Evolutionary conservation across 2,329 filamentous ascomycete genomes (phyloP).

Genomic region (Botrytis galanthina): DNA sequence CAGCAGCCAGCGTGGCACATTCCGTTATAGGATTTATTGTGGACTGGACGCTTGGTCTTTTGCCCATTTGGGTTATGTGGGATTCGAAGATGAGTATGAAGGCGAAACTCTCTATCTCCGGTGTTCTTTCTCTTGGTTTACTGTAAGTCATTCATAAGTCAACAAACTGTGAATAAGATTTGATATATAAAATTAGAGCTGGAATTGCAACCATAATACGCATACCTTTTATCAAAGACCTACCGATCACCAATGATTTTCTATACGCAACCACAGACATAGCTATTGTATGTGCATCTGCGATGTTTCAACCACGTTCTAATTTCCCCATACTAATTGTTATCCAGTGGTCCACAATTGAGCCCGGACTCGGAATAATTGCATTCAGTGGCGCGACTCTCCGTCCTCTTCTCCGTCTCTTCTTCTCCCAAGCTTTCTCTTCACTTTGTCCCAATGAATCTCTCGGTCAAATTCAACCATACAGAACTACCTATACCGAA

Average conservation of each 20-base stretch:
- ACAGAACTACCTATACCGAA: neutral
- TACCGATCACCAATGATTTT: slow-evolving; percentile 29
- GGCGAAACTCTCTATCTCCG: slow-evolving; percentile 52
- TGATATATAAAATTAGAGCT: slow-evolving; percentile 24
- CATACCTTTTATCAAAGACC: slow-evolving; percentile 29
- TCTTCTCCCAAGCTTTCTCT: slow-evolving; percentile 21
- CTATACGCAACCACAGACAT: slow-evolving; percentile 28
- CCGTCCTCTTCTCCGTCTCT: slow-evolving; percentile 43
- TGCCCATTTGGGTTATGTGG: slow-evolving; percentile 55
- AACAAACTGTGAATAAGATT: neutral
- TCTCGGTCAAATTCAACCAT: neutral
- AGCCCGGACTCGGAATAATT: slow-evolving; percentile 48
- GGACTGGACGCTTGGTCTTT: slow-evolving; percentile 53
- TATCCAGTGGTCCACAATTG: slow-evolving; percentile 50
- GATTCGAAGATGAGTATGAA: slow-evolving; percentile 53
- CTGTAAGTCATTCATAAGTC: slow-evolving; percentile 35
- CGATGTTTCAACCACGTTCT: neutral
- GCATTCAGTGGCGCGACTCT: slow-evolving; percentile 50
- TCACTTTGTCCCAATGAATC: neutral
- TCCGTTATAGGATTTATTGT: slow-evolving; percentile 44
- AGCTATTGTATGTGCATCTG: slow-evolving; percentile 16
- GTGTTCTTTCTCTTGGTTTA: slow-evolving; percentile 56
- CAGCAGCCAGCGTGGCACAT: slow-evolving; percentile 52
- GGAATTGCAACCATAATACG: slow-evolving; percentile 32
- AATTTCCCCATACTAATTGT: slow-evolving; percentile 29